phyloP scores from a whole-genome alignment of 2,329 filamentous ascomycete species.

The Zelopaecilomyces penicillatus region DNA sequence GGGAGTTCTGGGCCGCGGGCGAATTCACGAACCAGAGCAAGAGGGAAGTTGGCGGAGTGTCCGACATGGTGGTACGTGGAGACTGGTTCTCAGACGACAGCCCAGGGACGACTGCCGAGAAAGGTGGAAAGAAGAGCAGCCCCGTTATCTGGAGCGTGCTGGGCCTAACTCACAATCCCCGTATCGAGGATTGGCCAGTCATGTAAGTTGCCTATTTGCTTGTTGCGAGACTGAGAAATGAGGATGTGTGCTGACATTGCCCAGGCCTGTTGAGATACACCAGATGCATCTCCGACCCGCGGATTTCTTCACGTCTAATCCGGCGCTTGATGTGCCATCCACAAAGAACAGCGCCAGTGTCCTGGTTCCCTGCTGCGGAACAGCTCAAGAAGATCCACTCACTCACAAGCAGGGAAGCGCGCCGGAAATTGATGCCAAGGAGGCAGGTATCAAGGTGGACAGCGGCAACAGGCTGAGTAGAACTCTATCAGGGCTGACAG shows the following conservation, averaged over 20 bases:
- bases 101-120: conserved; percentile 1
- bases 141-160: conserved; percentile 40
- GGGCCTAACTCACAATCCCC: conserved; percentile 39
- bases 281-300: conserved; percentile 33
- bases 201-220: conserved; percentile 30
- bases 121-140: conserved; percentile 17
- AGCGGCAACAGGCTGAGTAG: conserved; percentile 2
- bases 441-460: conserved; percentile 13
- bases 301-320: conserved; percentile 40
- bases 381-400: conserved; percentile 21
- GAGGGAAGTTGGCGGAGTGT: conserved; percentile 34
- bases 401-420: conserved; percentile 24
- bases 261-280: conserved; percentile 40
- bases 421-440: conserved; percentile 12
- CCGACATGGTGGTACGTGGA: conserved; percentile 36
- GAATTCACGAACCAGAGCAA: conserved; percentile 43
- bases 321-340: conserved; percentile 36
- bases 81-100: conserved; percentile 32
- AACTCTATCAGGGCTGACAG: background rate
- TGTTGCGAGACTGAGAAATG: too few relatives aligned
- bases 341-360: conserved; percentile 31
- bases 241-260: background rate
- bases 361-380: conserved; percentile 26
- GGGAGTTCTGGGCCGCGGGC: conserved; percentile 42
- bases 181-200: conserved; percentile 42